Evolutionary conservation across 176 grass and related monocot genomes (phyloP), one percentile per base, ranked within the genome.

Genomic region (Ampelocalamus luodianensis): DNA sequence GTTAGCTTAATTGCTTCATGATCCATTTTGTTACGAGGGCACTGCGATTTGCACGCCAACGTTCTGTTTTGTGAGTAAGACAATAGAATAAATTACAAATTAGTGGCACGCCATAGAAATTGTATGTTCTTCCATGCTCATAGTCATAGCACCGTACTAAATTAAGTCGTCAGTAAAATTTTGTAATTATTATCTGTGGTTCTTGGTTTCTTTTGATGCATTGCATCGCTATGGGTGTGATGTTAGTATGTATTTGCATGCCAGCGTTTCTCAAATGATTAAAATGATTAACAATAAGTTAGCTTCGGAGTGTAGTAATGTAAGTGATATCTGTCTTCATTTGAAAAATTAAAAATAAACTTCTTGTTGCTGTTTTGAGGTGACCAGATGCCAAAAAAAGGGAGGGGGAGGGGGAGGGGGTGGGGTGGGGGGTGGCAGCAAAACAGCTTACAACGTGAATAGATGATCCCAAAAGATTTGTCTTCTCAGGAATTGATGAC

Each of bases 11-110:
- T 68, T 18, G 15, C 38, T 58, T 37, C 22, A 9, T 68, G 37
- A 29, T 69, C 38, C 61, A 76, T 65, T 83, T 72, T 43, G n/a
- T 26, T 60, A 61, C 7, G 55, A 61, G 51, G 38, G 55, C 74
- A 61, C 54, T 15, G 36, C 53, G 36, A 77, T 55, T 55, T 54
- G 26, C 29, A 4, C 29, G 10, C 49, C 72, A 39, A 14, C 10
- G 38, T 34, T 59, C 20, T 24, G 0, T 60, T 59, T 17, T 18
- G 53, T 40, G 22, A 77, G 55, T 77, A 61, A 42, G 18, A 60
- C 74, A 60, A 15, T 20, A 23, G 37, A 45, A 45, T 71, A 45
- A 24, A 10, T 11, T 54, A 54, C 16, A 69, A 10, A 54, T 75
- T 55, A n/a, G 50, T 56, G 50, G 14, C 34, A 56, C 37, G 37